These are phyloP conservation scores for Lachnellula suecica DNA, from an alignment of 2,329 filamentous ascomycete species.

Conservation along the genomic window DNA sequence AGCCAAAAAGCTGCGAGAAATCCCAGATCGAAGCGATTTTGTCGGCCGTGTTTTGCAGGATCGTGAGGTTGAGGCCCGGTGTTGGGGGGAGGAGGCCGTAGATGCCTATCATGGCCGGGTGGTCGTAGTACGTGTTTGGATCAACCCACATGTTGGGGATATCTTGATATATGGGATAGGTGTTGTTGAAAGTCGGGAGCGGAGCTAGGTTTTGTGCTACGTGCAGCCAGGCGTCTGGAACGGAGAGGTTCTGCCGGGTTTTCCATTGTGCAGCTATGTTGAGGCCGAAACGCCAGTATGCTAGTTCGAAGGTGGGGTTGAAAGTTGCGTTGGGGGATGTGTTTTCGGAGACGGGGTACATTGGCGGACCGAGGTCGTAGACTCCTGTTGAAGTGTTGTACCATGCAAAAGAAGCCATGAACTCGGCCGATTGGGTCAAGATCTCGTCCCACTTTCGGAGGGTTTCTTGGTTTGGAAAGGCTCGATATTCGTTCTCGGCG, in stretches of 20 bases:
- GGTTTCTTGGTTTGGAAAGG: constrained; percentile 41
- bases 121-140: constrained; percentile 38
- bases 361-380: constrained; percentile 53
- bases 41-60: constrained; percentile 37
- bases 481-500: constrained; percentile 48
- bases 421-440: constrained; percentile 52
- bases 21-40: constrained; percentile 42
- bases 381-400: constrained; percentile 49
- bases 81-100: constrained; percentile 43
- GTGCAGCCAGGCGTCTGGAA: constrained; percentile 45
- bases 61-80: constrained; percentile 36
- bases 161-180: constrained; percentile 56
- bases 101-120: constrained; percentile 45
- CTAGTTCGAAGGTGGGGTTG: constrained; percentile 58
- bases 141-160: constrained; percentile 46
- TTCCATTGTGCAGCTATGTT: constrained; percentile 54
- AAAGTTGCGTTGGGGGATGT: constrained; percentile 55
- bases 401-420: constrained; percentile 59
- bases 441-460: constrained; percentile 53
- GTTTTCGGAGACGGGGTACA: constrained; percentile 55
- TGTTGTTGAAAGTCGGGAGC: constrained; percentile 47
- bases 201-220: constrained; percentile 53
- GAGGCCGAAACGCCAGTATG: constrained; percentile 62
- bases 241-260: constrained; percentile 40
- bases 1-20: constrained; percentile 42